phyloP scores from a whole-genome alignment of 768 basidiomycete genomes.

The Lentinula sp. region DNA sequence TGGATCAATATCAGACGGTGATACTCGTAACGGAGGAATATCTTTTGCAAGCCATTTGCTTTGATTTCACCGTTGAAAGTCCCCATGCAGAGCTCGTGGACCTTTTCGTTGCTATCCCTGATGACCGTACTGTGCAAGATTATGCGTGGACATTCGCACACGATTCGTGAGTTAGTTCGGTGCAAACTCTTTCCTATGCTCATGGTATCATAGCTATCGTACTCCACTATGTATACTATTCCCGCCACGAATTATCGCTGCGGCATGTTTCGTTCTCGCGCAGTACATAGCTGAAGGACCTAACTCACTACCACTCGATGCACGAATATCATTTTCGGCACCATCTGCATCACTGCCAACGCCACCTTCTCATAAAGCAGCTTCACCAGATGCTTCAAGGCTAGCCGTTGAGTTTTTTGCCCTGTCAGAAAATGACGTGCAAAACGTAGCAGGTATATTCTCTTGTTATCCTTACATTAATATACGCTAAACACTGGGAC shows the following conservation, averaged over 20 bases:
- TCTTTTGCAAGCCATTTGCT: slow-evolving; percentile 77
- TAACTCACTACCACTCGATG: slow-evolving; percentile 67
- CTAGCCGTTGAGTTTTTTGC: slow-evolving; percentile 64
- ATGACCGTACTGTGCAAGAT: slow-evolving; percentile 50
- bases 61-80: slow-evolving; percentile 75
- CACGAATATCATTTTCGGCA: slow-evolving; percentile 63
- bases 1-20: slow-evolving; percentile 60
- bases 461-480: neutral
- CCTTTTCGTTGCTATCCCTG: slow-evolving; percentile 53
- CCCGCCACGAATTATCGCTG: slow-evolving; percentile 63
- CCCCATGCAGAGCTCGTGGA: slow-evolving; percentile 75
- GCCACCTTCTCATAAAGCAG: slow-evolving; percentile 71
- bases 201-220: slow-evolving; percentile 49
- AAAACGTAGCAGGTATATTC: slow-evolving; percentile 51
- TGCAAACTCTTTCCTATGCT: slow-evolving; percentile 7
- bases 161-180: slow-evolving; percentile 59
- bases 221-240: slow-evolving; percentile 75
- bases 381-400: slow-evolving; percentile 64
- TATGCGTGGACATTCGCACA: slow-evolving; percentile 84
- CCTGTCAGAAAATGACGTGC: slow-evolving; percentile 53
- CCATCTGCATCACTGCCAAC: slow-evolving; percentile 76
- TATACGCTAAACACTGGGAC: neutral
- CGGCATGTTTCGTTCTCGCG: slow-evolving; percentile 73
- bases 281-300: slow-evolving; percentile 70
- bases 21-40: slow-evolving; percentile 76